Evolutionary conservation across 352 stramenopile genomes (phyloP), one percentile per base, ranked within the genome.

Genomic region (Phytophthora litchii): DNA sequence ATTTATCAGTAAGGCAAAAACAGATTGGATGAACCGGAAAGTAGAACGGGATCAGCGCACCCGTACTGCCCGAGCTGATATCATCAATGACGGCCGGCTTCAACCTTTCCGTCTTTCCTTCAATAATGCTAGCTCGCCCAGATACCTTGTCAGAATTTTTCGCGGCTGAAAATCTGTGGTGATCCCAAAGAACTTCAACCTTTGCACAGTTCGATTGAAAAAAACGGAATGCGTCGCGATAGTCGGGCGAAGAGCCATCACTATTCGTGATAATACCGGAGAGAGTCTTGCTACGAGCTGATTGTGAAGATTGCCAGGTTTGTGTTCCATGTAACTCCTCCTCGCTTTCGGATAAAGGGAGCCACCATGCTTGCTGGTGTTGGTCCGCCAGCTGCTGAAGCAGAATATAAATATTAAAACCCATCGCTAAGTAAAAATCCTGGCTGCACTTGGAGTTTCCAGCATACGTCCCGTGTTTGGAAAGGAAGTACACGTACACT

Each of bases 391-490:
- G 54, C 21, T 85, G 76, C 59, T 88, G 80, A 25, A 92, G 72
- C 14, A 92, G 47, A 17, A 92, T 83, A 45, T 87, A 88, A 20
- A 92, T 81, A 50, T 92, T 91, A 49, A 92, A 91, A 1, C 83
- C 83, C 77, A 89, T 89, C 1, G 67, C 72, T 16, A 92, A 50
- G 25, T 85, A 89, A 4, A 77, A 85, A 42, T 92, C 80, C 14
- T 82, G 48, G 44, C 75, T 88, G 64, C 83, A 92, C 9, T 64
- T 54, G 8, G 71, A 54, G 46, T 91, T 89, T 1, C 80, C 80
- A 25, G 76, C 70, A 46, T 90, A 92, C 29, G 29, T 57, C 8
- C 63, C 72, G 19, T 78, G 49, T 0, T 68, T 64, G 1, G 23
- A 37, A 9, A 79, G 25, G 27, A 85, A 92, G 38, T 92, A 64